Percentiles rank a stretch among this genome's conserved stretches.
These are phyloP conservation scores for Entomortierella lignicola DNA, from an alignment of 192 early-diverging fungal genomes.

Conservation along the genomic window DNA sequence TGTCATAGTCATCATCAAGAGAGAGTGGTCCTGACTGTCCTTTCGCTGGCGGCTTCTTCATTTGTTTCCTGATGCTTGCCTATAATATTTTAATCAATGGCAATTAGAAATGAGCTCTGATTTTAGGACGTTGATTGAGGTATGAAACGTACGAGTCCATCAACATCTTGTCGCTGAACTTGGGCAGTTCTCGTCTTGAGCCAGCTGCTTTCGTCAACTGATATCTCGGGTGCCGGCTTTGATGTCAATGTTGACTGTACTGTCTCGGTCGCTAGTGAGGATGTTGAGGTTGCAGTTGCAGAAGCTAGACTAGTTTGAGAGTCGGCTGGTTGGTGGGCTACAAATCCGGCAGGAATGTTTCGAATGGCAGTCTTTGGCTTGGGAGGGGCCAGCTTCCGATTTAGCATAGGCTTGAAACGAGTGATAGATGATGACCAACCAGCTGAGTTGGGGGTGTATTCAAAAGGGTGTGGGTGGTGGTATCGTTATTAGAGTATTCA, in stretches of 20 bases:
- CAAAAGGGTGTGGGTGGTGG: background rate
- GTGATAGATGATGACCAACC: conserved; percentile 54
- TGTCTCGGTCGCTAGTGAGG: background rate
- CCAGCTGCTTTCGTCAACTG: conserved; percentile 40
- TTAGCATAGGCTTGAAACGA: conserved; percentile 58
- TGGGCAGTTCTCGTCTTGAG: conserved; percentile 40
- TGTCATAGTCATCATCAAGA: conserved; percentile 73
- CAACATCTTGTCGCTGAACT: conserved; percentile 56
- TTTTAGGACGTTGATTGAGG: no score
- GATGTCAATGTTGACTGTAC: conserved; percentile 1
- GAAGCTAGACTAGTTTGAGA: background rate
- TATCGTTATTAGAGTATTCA: conserved; percentile 17
- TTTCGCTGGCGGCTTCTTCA: conserved; percentile 36
- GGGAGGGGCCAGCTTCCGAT: conserved; percentile 60
- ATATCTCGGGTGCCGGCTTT: conserved; percentile 3
- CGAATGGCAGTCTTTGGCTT: conserved; percentile 59
- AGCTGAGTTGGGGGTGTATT: conserved; percentile 14
- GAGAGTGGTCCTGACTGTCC: conserved; percentile 50
- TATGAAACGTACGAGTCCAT: conserved; percentile 1
- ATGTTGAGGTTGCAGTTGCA: background rate
- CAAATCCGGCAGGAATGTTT: conserved; percentile 30
- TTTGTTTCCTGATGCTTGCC: conserved; percentile 25
- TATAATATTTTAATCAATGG: conserved; percentile 2
- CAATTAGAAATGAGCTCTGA: no score
- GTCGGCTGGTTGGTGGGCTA: conserved; percentile 6